A percentile compares a stretch with the other conserved stretches of the same genome.
phyloP scores from a whole-genome alignment of 2,329 filamentous ascomycete genomes.

The Fusarium sp. region DNA sequence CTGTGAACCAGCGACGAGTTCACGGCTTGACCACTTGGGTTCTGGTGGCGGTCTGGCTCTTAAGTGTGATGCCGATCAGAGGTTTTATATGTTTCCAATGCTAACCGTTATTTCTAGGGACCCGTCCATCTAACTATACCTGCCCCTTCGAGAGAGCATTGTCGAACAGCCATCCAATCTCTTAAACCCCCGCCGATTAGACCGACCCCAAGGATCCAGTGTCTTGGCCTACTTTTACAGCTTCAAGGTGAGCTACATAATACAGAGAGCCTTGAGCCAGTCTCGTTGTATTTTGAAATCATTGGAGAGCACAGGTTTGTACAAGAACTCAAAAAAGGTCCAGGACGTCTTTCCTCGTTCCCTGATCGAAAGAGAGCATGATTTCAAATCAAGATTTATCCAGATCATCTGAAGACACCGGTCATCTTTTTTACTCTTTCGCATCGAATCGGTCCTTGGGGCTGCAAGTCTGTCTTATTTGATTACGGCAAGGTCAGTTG shows the following conservation, averaged over 20 bases:
- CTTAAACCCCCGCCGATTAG: background rate
- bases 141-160: background rate
- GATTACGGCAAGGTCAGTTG: too few species aligned
- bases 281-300: too few species aligned
- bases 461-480: too few species aligned
- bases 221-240: background rate
- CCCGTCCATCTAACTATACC: background rate
- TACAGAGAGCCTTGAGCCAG: background rate
- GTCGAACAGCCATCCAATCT: background rate
- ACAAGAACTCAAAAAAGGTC: background rate
- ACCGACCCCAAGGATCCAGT: background rate
- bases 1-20: background rate
- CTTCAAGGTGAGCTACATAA: background rate
- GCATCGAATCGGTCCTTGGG: too few species aligned
- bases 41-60: background rate
- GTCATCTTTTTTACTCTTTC: too few species aligned
- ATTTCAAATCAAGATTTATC: too few species aligned
- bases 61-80: background rate
- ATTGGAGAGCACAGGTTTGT: background rate
- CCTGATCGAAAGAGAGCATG: too few species aligned
- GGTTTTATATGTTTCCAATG: background rate
- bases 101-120: background rate
- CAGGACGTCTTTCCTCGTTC: background rate
- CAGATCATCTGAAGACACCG: too few species aligned
- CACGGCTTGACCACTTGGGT: background rate